Conservation (phyloP, 1,139 yeast genomes). For the Lodderomyces oxycetoniae region DNA sequence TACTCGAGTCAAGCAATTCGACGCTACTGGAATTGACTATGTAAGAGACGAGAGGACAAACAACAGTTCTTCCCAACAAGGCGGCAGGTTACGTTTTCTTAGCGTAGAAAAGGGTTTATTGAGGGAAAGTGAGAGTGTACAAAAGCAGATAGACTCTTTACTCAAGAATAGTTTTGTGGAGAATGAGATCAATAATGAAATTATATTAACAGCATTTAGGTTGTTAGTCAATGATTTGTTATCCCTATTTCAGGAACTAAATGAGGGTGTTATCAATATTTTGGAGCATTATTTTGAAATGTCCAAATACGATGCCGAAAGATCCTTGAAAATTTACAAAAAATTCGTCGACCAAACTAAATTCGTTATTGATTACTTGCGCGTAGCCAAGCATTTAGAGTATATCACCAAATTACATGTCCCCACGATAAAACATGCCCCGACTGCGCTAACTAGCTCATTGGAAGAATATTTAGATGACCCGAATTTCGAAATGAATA, state of each 20-base stretch:
- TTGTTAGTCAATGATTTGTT: conserved; percentile 82
- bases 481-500: conserved; percentile 76
- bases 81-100: conserved; percentile 61
- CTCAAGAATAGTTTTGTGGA: conserved; percentile 70
- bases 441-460: conserved; percentile 83
- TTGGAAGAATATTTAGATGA: conserved; percentile 85
- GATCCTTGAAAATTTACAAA: conserved; percentile 79
- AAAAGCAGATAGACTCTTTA: conserved; percentile 71
- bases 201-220: conserved; percentile 77
- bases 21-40: conserved; percentile 63
- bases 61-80: conserved; percentile 40
- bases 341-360: conserved; percentile 82
- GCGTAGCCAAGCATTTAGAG: conserved; percentile 86
- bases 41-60: conserved; percentile 65
- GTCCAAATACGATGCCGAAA: conserved; percentile 78
- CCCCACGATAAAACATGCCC: conserved; percentile 96
- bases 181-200: conserved; percentile 76
- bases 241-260: conserved; percentile 78
- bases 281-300: conserved; percentile 94
- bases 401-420: conserved; percentile 84
- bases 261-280: conserved; percentile 91
- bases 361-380: conserved; percentile 79
- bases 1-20: conserved; percentile 65
- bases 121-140: conserved; percentile 81
- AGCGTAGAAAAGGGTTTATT: conserved; percentile 76